Base-by-base conservation (phyloP, 2,329 filamentous ascomycete species). In the Colletotrichum chrysophilum region DNA sequence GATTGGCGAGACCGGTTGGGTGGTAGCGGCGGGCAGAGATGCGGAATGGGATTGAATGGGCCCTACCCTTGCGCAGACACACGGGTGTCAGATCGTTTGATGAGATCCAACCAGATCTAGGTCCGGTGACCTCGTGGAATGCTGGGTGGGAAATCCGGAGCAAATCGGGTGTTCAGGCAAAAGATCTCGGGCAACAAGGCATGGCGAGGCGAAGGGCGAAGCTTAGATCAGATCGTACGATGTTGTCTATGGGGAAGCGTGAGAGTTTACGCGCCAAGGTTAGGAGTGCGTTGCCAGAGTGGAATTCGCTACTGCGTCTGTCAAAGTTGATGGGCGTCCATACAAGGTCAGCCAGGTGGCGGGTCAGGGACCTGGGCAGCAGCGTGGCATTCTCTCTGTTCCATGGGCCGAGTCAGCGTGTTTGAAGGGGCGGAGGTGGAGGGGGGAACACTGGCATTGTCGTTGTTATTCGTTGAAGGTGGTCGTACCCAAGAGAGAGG, bases 81-180 rank as follows among this genome's bases (percentile, higher is more conserved):
- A 71, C 69, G 69, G 69, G 73, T 75, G 73, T 75, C 62, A 75
- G 73, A 75, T 75, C 73, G 62, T 75, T 72, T 75, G 69, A 72
- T 75, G 69, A 75, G 69, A 75, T 75, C 73, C 69, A 75, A 75
- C 73, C 69, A 72, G 73, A 72, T 75, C 73, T 48, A 16, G 56
- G 70, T 43, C 73, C 64, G 52, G 73, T 75, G 69, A 72, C 73
- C 26, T 72, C 56, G 62, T 67, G 73, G 73, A 67, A 67, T 72
- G 69, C 9, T 43, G 55, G 21, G 52, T 43, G 34, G 69, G 43
- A 38, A 72, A 72, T 62, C 62, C 69, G 62, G 62, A 75, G 69
- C 73, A 68, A 72, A 64, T 67, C 24, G 69, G 69, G 32, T 55
- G 21, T 28, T 14, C 43, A 64, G 38, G 43, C 26, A 60, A 72